Percentiles rank a stretch among this genome's conserved stretches.
phyloP scores from a whole-genome alignment of 495 filamentous ascomycete genomes.

The Paragyromitra xinjiangensis region DNA sequence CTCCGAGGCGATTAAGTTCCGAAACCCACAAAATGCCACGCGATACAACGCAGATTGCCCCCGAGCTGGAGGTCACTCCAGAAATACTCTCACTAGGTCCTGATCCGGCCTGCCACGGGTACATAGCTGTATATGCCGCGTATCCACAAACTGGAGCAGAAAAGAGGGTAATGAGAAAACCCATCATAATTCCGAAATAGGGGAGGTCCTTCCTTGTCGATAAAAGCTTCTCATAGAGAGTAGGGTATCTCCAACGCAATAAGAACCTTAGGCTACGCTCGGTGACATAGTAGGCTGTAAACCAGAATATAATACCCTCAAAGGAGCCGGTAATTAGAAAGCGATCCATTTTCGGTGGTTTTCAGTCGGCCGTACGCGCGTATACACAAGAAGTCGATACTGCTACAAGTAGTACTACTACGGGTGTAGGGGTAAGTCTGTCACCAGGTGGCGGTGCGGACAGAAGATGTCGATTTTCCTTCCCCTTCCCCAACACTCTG shows the following conservation, averaged over 20 bases:
- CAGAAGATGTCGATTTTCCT: too few species aligned
- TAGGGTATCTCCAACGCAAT: neutral
- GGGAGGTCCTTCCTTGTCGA: constrained; percentile 11
- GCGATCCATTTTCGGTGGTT: neutral
- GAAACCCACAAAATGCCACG: constrained; percentile 18
- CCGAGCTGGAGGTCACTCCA: neutral
- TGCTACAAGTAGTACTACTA: too few species aligned
- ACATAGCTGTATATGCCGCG: neutral
- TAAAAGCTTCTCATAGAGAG: neutral
- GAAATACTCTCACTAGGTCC: neutral
- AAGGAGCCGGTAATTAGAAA: neutral
- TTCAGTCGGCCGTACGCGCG: too few species aligned
- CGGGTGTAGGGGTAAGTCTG: too few species aligned
- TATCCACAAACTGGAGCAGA: constrained; percentile 4
- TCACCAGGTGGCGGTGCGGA: too few species aligned
- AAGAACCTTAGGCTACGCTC: neutral
- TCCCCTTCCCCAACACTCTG: too few species aligned
- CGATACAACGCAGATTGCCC: constrained; percentile 12
- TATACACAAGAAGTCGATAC: too few species aligned
- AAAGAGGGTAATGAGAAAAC: constrained; percentile 6
- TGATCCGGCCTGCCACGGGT: neutral
- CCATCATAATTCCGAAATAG: constrained; percentile 21
- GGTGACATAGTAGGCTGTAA: constrained; percentile 14
- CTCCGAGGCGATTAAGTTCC: constrained; percentile 22
- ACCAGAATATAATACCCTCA: constrained; percentile 1